Evolutionary conservation across 371 early-diverging fungal species (phyloP).

Genomic region (Rhizopus microsporus): DNA sequence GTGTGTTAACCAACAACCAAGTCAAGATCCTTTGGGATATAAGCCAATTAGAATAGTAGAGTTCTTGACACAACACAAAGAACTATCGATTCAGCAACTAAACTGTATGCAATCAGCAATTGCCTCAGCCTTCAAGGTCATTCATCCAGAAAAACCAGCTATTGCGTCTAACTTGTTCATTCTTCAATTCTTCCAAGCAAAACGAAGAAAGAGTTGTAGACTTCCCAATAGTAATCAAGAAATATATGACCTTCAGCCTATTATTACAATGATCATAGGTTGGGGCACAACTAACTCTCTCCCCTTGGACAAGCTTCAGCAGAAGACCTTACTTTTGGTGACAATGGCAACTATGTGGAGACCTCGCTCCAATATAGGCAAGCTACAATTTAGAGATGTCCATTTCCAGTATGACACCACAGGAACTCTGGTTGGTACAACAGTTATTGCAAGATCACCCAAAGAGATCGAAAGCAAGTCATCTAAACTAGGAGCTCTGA

Average conservation of each 20-base stretch:
- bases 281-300: background rate
- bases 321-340: constrained; percentile 5
- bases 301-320: background rate
- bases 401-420: background rate
- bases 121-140: constrained; percentile 7
- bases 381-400: constrained; percentile 8
- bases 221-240: background rate
- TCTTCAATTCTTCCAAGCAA: background rate
- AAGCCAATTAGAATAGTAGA: background rate
- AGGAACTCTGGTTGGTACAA: no score
- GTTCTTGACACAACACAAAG: background rate
- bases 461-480: no score
- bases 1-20: background rate
- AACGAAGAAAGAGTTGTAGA: background rate
- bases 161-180: background rate
- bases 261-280: background rate
- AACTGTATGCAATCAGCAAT: constrained; percentile 9
- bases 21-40: background rate
- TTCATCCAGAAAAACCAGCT: background rate
- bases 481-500: no score
- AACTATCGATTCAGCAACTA: background rate
- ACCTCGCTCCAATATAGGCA: constrained; percentile 9
- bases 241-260: constrained; percentile 2
- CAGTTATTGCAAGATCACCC: no score
- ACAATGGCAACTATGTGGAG: constrained; percentile 12